Evolutionary conservation across 139 green algal species (phyloP), one percentile per base, ranked within the genome.

Genomic region (Zygnema circumcarinatum): DNA sequence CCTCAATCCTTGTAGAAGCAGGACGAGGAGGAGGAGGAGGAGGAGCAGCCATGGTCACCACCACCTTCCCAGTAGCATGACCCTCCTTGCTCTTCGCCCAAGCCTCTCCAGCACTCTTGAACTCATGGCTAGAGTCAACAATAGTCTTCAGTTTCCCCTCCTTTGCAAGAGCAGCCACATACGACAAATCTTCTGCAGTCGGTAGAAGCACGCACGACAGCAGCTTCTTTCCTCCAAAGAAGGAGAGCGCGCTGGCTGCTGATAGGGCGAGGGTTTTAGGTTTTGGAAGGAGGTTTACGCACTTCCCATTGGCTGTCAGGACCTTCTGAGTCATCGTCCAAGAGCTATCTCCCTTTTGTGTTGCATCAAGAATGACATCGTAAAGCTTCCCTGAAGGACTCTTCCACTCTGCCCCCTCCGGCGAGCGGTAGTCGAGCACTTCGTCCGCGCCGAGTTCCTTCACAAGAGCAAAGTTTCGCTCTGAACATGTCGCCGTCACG

Each of bases 61-160:
- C 22, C 72, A 79, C 20, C 21, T 79, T 79, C 20, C 72, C 72
- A 20, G 41, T 35, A 20, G 21, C 72, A 22, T 79, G 72, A 21
- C 72, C 72, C 72, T 79, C 72, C 22, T 54, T 79, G 72, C 72
- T 79, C 22, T 79, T 79, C 72, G 39, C 21, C 72, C 72, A 79
- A 35, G 72, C 72, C 72, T 79, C 22, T 21, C 20, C 16, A 16
- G 72, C 72, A 21, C 16, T 20, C 20, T 22, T 35, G 41, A 79
- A 79, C 72, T 33, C 21, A 22, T 35, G 16, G 33, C 16, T 21
- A 16, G 20, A 21, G 41, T 79, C 20, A 35, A 79, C 21, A 21
- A 35, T 16, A 20, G 72, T 79, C 22, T 22, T 20, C 20, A 79
- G 72, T 35, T 21, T 16, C 72, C 22, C 22, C 72, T 79, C 72